Conservation (phyloP, 1,139 yeast species). For the Taiozyma onychis region DNA sequence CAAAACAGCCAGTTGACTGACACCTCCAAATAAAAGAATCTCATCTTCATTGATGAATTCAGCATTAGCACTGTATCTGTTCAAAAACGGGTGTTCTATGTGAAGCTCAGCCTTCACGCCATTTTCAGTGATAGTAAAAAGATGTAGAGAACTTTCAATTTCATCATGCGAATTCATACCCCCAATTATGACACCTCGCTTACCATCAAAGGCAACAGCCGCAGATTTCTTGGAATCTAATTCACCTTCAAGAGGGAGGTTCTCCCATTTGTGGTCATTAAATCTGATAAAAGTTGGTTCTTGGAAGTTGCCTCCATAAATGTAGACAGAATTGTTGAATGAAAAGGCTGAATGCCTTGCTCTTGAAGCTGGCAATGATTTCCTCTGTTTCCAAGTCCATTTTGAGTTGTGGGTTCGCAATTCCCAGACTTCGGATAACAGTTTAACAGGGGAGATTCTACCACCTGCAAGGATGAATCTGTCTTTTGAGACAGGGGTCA, state of each 20-base stretch:
- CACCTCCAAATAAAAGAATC: constrained; percentile 57
- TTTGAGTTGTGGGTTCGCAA: constrained; percentile 9
- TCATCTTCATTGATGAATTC: constrained; percentile 25
- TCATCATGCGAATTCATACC: constrained; percentile 40
- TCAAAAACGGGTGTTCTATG: constrained; percentile 25
- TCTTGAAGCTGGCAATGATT: constrained; percentile 39
- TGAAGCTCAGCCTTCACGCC: constrained; percentile 7
- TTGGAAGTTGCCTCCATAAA: constrained; percentile 47
- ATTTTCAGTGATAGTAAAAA: constrained; percentile 26
- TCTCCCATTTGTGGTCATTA: constrained; percentile 21
- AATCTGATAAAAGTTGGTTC: constrained; percentile 25
- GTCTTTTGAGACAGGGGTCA: constrained; percentile 31
- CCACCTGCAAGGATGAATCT: constrained; percentile 57
- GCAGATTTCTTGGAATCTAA: constrained; percentile 27
- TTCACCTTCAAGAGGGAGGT: constrained; percentile 9
- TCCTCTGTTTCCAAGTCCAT: constrained; percentile 39
- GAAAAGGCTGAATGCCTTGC: constrained; percentile 49
- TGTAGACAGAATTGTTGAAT: constrained; percentile 33
- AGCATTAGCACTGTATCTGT: constrained; percentile 45
- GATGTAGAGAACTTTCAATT: constrained; percentile 30
- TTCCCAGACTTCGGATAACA: constrained; percentile 39
- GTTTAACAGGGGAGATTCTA: constrained; percentile 52
- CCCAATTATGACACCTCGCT: constrained; percentile 46
- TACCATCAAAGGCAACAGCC: constrained; percentile 32
- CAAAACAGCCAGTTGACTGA: constrained; percentile 36